Percentiles rank a stretch among this genome's conserved stretches.
Conservation (phyloP, 1,139 yeast genomes). For the Suhomyces taliae region DNA sequence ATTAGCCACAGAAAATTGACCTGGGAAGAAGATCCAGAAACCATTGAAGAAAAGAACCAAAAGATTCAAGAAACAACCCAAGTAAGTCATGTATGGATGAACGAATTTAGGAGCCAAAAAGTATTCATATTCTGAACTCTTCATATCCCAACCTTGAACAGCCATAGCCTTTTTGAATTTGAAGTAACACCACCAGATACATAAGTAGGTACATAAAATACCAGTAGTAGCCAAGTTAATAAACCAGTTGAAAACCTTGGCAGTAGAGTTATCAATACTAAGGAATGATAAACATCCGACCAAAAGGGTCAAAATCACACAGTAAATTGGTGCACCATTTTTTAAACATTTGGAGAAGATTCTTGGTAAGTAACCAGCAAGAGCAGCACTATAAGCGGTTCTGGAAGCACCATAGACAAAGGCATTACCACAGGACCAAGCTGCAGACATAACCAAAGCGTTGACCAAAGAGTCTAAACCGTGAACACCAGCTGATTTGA, state of each 20-base stretch:
- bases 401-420: slow-evolving; percentile 38
- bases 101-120: slow-evolving; percentile 30
- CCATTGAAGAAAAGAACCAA: slow-evolving; percentile 39
- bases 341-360: slow-evolving; percentile 33
- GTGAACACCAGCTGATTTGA: slow-evolving; percentile 34
- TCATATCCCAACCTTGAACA: slow-evolving; percentile 31
- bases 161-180: slow-evolving; percentile 34
- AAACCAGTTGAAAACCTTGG: slow-evolving; percentile 40
- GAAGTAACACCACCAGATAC: slow-evolving; percentile 50
- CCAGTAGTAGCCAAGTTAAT: slow-evolving; percentile 51
- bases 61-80: slow-evolving; percentile 27
- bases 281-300: slow-evolving; percentile 32
- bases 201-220: slow-evolving; percentile 51
- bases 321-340: slow-evolving; percentile 38
- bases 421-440: slow-evolving; percentile 43
- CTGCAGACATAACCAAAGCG: slow-evolving; percentile 35
- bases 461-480: slow-evolving; percentile 40
- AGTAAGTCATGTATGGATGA: slow-evolving; percentile 35
- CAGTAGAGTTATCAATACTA: slow-evolving; percentile 27
- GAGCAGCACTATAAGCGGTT: slow-evolving; percentile 35
- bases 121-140: slow-evolving; percentile 23
- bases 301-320: slow-evolving; percentile 25
- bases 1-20: slow-evolving; percentile 34
- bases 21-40: slow-evolving; percentile 45
- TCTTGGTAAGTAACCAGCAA: slow-evolving; percentile 40